A percentile compares a stretch with the other conserved stretches of the same genome.
Evolutionary conservation across 2,329 filamentous ascomycete species (phyloP).

Genomic region (Alternaria burnsii): DNA sequence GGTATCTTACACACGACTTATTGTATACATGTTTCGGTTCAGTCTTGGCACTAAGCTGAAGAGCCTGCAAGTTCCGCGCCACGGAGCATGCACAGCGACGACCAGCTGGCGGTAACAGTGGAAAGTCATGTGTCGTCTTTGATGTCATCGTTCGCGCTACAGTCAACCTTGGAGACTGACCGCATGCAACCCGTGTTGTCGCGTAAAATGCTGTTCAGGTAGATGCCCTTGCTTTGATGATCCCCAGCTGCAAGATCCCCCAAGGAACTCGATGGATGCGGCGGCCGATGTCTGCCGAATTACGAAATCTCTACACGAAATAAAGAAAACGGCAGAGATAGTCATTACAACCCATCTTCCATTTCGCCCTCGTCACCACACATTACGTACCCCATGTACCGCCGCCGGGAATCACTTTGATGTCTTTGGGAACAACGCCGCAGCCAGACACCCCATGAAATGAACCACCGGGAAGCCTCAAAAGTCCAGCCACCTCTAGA

Average conservation of each 20-base stretch:
- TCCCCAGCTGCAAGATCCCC: not conserved
- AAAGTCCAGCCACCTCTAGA: conserved; percentile 4
- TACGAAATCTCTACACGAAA: not conserved
- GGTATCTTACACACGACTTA: not conserved
- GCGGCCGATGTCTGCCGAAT: not conserved
- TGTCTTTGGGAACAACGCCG: not conserved
- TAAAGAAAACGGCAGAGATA: not conserved
- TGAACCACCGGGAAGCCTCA: conserved; percentile 2
- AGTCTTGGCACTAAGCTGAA: not conserved
- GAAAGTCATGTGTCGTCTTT: not conserved
- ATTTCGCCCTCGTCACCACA: not conserved
- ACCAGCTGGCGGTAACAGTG: not conserved
- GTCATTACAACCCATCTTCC: not conserved
- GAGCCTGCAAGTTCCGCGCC: not conserved
- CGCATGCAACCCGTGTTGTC: not conserved
- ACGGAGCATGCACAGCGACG: not conserved
- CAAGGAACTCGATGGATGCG: not conserved
- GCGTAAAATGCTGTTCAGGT: not conserved
- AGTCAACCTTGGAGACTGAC: not conserved
- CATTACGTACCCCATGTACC: conserved; percentile 2
- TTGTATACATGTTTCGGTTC: not conserved
- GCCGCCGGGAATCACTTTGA: conserved; percentile 1
- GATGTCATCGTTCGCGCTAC: not conserved
- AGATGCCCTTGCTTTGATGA: not conserved
- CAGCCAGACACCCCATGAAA: not conserved